A percentile compares a stretch with the other conserved stretches of the same genome.
These are phyloP conservation scores for Pseudogymnoascus sp. DNA, from an alignment of 2,329 filamentous ascomycete genomes.

Conservation along the genomic window DNA sequence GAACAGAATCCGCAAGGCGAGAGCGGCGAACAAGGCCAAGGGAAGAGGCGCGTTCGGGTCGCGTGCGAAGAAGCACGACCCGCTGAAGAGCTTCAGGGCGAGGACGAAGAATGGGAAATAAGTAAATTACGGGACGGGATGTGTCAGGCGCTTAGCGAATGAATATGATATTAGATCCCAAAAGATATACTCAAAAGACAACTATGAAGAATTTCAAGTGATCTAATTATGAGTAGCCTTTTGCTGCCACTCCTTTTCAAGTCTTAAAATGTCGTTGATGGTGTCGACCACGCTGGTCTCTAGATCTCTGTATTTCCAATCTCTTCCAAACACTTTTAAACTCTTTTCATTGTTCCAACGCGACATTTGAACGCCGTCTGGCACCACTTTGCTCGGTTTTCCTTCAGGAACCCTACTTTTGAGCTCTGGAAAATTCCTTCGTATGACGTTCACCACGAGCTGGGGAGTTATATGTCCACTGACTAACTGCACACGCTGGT, in stretches of 20 bases:
- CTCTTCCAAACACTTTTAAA: slow-evolving; percentile 12
- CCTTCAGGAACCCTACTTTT: slow-evolving; percentile 38
- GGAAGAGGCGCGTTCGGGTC: slow-evolving; percentile 39
- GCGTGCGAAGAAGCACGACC: slow-evolving; percentile 58
- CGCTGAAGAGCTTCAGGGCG: slow-evolving; percentile 80
- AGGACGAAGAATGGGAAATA: slow-evolving; percentile 58
- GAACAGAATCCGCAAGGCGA: slow-evolving; percentile 34
- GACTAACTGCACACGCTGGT: slow-evolving; percentile 54
- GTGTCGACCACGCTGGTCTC: slow-evolving; percentile 24
- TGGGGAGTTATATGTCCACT: slow-evolving; percentile 51
- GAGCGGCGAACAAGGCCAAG: slow-evolving; percentile 38
- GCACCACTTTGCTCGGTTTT: slow-evolving; percentile 24
- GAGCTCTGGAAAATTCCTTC: slow-evolving; percentile 43
- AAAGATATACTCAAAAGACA: background rate
- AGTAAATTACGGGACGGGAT: background rate
- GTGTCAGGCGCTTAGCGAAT: slow-evolving; percentile 1
- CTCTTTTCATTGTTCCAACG: slow-evolving; percentile 19
- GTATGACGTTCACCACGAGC: slow-evolving; percentile 46
- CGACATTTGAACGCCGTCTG: slow-evolving; percentile 19
- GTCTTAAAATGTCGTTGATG: slow-evolving; percentile 22
- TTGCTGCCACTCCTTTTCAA: slow-evolving; percentile 18
- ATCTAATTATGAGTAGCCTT: background rate
- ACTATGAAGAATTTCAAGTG: background rate
- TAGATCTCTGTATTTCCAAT: slow-evolving; percentile 22
- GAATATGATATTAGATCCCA: background rate